Evolutionary conservation across 108 stramenopile genomes (phyloP), one percentile per base, ranked within the genome.

Genomic region (Schizochytrium sp.): DNA sequence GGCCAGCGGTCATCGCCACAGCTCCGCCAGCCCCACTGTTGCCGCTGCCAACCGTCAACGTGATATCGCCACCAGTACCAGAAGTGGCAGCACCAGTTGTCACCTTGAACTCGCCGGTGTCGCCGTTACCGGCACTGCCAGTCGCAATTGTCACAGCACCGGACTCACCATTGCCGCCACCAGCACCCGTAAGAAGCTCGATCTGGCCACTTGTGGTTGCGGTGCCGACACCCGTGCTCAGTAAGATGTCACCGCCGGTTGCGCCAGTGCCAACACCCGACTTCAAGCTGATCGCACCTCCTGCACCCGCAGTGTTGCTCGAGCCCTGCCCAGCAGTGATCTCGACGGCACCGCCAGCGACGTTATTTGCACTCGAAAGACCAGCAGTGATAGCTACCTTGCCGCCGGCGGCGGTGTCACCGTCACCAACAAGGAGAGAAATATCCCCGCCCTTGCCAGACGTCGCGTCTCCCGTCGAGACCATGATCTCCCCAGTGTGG

Each of bases 21-120:
- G n/a, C n/a, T n/a, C 91, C 92, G 28, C 91, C 91, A 4, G 72
- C 87, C 0, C 91, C 91, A 21, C 16, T 23, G 53, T 87, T 48
- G 25, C 91, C 91, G 5, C 58, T 45, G 53, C 91, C 91, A 14
- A 93, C 92, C 14, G 60, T 10, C 25, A 93, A 41, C 23, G 63
- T 60, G 21, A 93, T 87, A 47, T 90, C 53, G 5, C 93, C 93
- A 6, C 92, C 92, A 12, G 72, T 45, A 4, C 92, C 93, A 5
- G 55, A 41, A 0, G 41, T 55, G n/a, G 92, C 92, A 41, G 89
- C 87, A 25, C 93, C 93, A 18, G 90, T 92, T 0, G n/a, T 53
- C 0, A 93, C 69, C 34, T 45, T 44, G 23, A 92, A 57, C 4
- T 41, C 63, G 6, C 92, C 92, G 28, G 72, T 59, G 29, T 72